Percentiles rank a stretch among this genome's conserved stretches.
Conservation (phyloP, 2,329 filamentous ascomycete genomes). For the Monosporascus sp. region DNA sequence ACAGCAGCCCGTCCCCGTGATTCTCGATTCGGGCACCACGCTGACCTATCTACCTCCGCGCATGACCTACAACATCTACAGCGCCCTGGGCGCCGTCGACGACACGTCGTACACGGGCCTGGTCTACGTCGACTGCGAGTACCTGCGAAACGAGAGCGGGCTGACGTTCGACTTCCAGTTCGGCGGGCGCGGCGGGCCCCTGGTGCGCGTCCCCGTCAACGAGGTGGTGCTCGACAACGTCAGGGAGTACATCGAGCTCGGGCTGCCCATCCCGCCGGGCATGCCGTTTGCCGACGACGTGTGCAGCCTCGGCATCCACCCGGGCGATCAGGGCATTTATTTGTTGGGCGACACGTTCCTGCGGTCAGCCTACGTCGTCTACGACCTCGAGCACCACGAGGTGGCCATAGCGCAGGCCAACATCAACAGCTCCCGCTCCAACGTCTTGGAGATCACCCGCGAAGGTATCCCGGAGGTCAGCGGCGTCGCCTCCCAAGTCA, state of each 20-base stretch:
- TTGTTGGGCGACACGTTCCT: constrained; percentile 44
- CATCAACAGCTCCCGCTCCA: constrained; percentile 37
- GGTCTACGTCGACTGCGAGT: constrained; percentile 36
- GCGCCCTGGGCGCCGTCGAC: constrained; percentile 32
- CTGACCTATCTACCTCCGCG: constrained; percentile 55
- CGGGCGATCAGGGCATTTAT: constrained; percentile 29
- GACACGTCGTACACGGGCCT: constrained; percentile 31
- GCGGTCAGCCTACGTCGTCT: constrained; percentile 48
- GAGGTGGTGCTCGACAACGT: constrained; percentile 37
- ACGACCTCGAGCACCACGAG: constrained; percentile 46
- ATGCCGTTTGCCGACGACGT: constrained; percentile 33
- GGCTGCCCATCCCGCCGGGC: constrained; percentile 19
- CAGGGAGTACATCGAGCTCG: constrained; percentile 14
- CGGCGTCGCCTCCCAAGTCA: constrained; percentile 36
- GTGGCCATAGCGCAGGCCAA: constrained; percentile 50
- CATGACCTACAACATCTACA: constrained; percentile 36
- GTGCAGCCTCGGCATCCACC: constrained; percentile 52
- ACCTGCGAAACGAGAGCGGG: constrained; percentile 24
- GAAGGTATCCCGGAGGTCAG: constrained; percentile 36
- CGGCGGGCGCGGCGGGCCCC: constrained; percentile 27
- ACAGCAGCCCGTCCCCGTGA: constrained; percentile 35
- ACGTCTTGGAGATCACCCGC: constrained; percentile 40
- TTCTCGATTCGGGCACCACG: constrained; percentile 67
- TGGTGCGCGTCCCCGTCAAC: constrained; percentile 27
- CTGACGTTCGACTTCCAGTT: constrained; percentile 37